phyloP scores from a whole-genome alignment of 371 early-diverging fungal species.

The Mucor racemosus region DNA sequence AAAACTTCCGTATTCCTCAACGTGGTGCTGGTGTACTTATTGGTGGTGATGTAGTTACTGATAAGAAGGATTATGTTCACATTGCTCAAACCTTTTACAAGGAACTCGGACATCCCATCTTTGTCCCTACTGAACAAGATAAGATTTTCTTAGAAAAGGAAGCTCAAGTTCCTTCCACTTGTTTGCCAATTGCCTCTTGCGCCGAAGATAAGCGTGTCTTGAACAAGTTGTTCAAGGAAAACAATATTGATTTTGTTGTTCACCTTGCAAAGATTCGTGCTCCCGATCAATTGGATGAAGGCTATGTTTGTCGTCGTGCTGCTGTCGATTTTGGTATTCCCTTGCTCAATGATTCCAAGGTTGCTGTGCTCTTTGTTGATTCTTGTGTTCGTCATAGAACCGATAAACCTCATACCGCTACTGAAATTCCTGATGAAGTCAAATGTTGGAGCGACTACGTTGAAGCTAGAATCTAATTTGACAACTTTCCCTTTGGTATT shows the following conservation, averaged over 20 bases:
- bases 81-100: slow-evolving; percentile 66
- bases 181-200: slow-evolving; percentile 54
- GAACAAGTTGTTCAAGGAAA: slow-evolving; percentile 60
- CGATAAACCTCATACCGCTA: slow-evolving; percentile 24
- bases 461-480: slow-evolving; percentile 47
- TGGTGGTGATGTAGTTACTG: slow-evolving; percentile 75
- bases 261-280: slow-evolving; percentile 79
- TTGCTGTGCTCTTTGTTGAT: slow-evolving; percentile 82
- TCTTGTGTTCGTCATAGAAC: slow-evolving; percentile 61
- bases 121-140: slow-evolving; percentile 69
- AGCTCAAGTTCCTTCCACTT: slow-evolving; percentile 44
- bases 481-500: background rate
- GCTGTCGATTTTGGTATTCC: slow-evolving; percentile 91
- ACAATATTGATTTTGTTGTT: slow-evolving; percentile 75
- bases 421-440: slow-evolving; percentile 61
- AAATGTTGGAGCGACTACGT: slow-evolving; percentile 69
- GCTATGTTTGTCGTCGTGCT: slow-evolving; percentile 82
- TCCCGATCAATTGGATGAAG: slow-evolving; percentile 59
- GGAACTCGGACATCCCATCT: slow-evolving; percentile 70
- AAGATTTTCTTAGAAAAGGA: slow-evolving; percentile 48
- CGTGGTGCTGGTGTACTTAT: slow-evolving; percentile 74
- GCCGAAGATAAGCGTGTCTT: slow-evolving; percentile 56
- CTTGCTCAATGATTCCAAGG: slow-evolving; percentile 83
- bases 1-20: slow-evolving; percentile 79
- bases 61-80: slow-evolving; percentile 68